Conservation (phyloP, 495 filamentous ascomycete species). For the Ascobolus immersus region DNA sequence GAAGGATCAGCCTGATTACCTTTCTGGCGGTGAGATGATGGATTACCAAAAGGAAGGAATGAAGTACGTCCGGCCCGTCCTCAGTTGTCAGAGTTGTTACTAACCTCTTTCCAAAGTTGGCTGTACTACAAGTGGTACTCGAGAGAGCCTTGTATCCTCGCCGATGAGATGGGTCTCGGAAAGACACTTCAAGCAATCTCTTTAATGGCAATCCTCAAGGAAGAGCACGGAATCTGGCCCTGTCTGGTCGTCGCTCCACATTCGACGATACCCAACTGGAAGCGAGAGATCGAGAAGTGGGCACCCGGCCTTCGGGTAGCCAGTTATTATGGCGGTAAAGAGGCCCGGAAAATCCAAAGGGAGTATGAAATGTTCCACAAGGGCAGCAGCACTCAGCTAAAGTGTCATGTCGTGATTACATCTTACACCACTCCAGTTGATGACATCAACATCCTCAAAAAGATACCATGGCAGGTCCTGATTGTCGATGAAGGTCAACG, state of each 20-base stretch:
- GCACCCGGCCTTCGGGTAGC: constrained; percentile 64
- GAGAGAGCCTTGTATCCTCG: constrained; percentile 69
- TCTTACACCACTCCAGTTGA: constrained; percentile 69
- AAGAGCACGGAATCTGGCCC: constrained; percentile 64
- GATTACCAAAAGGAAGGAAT: constrained; percentile 77
- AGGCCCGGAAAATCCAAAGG: constrained; percentile 26
- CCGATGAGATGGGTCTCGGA: constrained; percentile 96
- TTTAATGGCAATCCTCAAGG: constrained; percentile 49
- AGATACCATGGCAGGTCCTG: constrained; percentile 59
- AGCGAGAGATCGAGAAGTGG: constrained; percentile 89
- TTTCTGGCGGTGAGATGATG: constrained; percentile 68
- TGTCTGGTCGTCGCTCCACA: constrained; percentile 88
- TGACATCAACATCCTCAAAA: constrained; percentile 35
- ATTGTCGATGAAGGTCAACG: constrained; percentile 93
- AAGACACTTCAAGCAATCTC: constrained; percentile 92
- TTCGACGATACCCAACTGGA: constrained; percentile 87
- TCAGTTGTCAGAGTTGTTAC: not conserved
- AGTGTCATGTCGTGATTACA: constrained; percentile 78
- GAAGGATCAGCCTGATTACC: constrained; percentile 42
- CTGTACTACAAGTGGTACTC: constrained; percentile 74
- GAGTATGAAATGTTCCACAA: constrained; percentile 62
- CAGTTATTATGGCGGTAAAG: constrained; percentile 57
- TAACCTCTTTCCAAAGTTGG: constrained; percentile 27
- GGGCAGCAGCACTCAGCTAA: constrained; percentile 27
- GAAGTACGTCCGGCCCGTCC: constrained; percentile 25